Conservation (phyloP, 768 basidiomycete genomes). For the Mycena belliarum region DNA sequence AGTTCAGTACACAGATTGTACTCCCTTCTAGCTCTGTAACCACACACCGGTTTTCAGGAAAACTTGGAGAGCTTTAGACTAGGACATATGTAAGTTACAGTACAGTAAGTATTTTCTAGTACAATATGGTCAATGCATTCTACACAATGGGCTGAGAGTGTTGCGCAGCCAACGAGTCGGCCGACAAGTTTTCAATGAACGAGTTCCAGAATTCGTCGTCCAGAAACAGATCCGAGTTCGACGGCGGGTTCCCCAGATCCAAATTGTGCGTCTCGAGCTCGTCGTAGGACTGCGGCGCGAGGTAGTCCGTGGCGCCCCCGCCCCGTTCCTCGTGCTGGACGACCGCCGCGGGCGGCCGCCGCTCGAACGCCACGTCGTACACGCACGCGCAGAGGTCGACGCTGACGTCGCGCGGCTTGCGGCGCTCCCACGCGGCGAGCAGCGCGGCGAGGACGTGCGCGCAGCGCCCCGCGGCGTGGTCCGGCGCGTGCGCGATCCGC, state of each 20-base stretch:
- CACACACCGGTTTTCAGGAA: too few relatives aligned
- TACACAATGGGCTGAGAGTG: conserved; percentile 21
- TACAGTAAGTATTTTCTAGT: too few relatives aligned
- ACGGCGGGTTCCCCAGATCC: too few relatives aligned
- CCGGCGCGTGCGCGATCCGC: conserved; percentile 36
- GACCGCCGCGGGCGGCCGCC: not conserved
- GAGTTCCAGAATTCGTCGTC: conserved; percentile 46
- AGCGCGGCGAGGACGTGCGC: conserved; percentile 40
- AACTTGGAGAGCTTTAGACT: too few relatives aligned
- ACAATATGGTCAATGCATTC: too few relatives aligned
- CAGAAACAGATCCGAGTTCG: conserved; percentile 30
- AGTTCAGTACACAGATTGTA: too few relatives aligned
- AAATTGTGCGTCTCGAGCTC: too few relatives aligned
- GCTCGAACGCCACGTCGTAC: not conserved
- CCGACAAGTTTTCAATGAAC: conserved; percentile 42
- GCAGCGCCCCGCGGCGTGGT: conserved; percentile 42
- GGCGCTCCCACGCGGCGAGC: conserved; percentile 25
- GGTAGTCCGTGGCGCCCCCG: conserved; percentile 24
- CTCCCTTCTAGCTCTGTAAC: too few relatives aligned
- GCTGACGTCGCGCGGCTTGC: not conserved
- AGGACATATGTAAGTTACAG: too few relatives aligned
- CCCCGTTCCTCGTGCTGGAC: not conserved
- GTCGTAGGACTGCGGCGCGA: not conserved
- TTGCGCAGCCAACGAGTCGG: too few relatives aligned
- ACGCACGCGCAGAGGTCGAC: not conserved